Evolutionary conservation across 2,329 filamentous ascomycete species (phyloP).

Genomic region (Calonectria pseudoreteaudii): DNA sequence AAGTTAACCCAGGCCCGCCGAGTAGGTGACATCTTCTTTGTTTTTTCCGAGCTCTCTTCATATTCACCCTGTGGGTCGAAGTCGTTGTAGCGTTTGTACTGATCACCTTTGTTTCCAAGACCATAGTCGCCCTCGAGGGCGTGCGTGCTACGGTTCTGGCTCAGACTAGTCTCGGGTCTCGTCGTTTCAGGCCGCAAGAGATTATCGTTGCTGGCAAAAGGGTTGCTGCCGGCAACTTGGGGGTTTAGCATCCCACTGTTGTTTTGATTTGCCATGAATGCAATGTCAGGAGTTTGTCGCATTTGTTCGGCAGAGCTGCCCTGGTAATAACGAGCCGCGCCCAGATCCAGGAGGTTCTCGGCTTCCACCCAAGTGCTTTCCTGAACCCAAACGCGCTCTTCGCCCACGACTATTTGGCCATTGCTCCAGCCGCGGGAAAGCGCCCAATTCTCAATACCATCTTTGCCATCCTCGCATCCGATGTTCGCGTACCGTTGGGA

Average conservation of each 20-base stretch:
- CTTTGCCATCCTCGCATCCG: slow-evolving; percentile 88
- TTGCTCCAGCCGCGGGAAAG: slow-evolving; percentile 98
- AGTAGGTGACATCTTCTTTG: slow-evolving; percentile 65
- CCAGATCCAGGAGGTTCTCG: slow-evolving; percentile 86
- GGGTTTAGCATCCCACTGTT: neutral
- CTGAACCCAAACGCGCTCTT: slow-evolving; percentile 94
- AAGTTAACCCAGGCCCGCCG: slow-evolving; percentile 84
- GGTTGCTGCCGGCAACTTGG: neutral
- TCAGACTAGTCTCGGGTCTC: neutral
- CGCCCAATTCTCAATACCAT: slow-evolving; percentile 94
- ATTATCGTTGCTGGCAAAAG: neutral
- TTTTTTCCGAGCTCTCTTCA: slow-evolving; percentile 68
- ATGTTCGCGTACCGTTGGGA: slow-evolving; percentile 82
- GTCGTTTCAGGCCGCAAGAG: neutral
- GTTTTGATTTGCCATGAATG: neutral
- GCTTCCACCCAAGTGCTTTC: slow-evolving; percentile 98
- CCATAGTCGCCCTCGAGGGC: neutral
- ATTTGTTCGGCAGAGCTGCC: slow-evolving; percentile 73
- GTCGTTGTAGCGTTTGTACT: slow-evolving; percentile 30
- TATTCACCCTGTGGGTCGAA: slow-evolving; percentile 74
- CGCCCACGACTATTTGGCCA: slow-evolving; percentile 90
- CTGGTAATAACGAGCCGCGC: neutral
- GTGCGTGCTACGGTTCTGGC: neutral
- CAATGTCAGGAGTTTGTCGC: slow-evolving; percentile 45
- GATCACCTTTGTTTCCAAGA: neutral